Conservation (phyloP, 495 filamentous ascomycete species). For the Coniosporium apollinis region DNA sequence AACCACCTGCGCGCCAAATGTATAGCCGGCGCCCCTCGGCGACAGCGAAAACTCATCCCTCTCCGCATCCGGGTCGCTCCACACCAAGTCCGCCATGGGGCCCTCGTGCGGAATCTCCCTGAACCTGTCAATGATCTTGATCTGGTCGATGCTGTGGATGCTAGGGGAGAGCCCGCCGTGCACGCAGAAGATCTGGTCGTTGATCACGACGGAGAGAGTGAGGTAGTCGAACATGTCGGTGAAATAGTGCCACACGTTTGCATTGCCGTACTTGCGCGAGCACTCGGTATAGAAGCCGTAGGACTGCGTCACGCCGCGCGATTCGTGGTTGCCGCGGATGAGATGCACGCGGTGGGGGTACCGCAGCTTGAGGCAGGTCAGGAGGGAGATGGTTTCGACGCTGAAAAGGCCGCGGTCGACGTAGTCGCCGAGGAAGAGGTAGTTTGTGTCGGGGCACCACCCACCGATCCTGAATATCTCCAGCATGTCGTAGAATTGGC, state of each 20-base stretch:
- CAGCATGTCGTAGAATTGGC: constrained; percentile 95
- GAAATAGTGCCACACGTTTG: constrained; percentile 98
- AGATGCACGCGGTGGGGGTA: constrained; percentile 85
- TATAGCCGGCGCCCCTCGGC: constrained; percentile 88
- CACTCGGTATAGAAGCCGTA: constrained; percentile 99
- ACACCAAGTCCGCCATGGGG: constrained; percentile 97
- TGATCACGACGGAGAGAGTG: constrained; percentile 90
- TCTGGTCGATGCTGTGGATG: constrained; percentile 97
- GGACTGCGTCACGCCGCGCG: constrained; percentile 90
- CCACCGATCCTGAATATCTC: constrained; percentile 99
- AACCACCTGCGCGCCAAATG: constrained; percentile 91
- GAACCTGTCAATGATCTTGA: constrained; percentile 98
- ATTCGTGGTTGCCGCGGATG: constrained; percentile 94
- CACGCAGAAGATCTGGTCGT: constrained; percentile 97
- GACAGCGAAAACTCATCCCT: constrained; percentile 91
- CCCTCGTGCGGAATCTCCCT: constrained; percentile 96
- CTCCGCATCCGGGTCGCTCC: constrained; percentile 92
- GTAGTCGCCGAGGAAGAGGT: constrained; percentile 94
- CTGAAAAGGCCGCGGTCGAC: constrained; percentile 94
- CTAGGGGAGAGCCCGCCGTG: constrained; percentile 90
- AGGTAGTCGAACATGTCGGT: constrained; percentile 99
- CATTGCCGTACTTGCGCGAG: constrained; percentile 90
- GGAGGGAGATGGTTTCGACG: constrained; percentile 90
- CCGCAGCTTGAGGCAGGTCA: constrained; percentile 85
- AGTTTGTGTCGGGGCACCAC: constrained; percentile 92